These are phyloP conservation scores for Pyrenophora graminea DNA, from an alignment of 2,329 filamentous ascomycete species.

Conservation along the genomic window DNA sequence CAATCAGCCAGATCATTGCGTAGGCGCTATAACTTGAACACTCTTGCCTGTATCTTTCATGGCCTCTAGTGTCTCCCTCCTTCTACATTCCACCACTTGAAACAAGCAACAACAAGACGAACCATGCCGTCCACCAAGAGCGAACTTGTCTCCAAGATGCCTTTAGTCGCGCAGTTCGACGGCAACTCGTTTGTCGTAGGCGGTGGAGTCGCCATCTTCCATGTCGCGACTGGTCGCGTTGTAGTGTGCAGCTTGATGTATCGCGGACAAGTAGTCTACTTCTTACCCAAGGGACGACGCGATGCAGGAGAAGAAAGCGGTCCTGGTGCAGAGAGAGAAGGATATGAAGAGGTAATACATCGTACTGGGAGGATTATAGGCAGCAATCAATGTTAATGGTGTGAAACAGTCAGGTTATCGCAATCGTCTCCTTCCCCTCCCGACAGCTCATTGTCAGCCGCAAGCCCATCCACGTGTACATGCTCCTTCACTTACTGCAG, in stretches of 20 bases:
- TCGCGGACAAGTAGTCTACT: slow-evolving; percentile 46
- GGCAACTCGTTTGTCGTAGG: slow-evolving; percentile 37
- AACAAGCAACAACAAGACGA: slow-evolving; percentile 6
- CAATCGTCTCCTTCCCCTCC: slow-evolving; percentile 54
- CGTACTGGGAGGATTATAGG: not conserved
- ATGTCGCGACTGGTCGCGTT: slow-evolving; percentile 51
- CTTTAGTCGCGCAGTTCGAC: slow-evolving; percentile 33
- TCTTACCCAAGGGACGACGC: slow-evolving; percentile 55
- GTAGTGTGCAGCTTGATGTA: slow-evolving; percentile 54
- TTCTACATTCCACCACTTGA: not conserved
- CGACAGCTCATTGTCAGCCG: slow-evolving; percentile 51
- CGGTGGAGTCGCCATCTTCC: slow-evolving; percentile 56
- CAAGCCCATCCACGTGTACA: slow-evolving; percentile 39
- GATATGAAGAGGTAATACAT: slow-evolving; percentile 52
- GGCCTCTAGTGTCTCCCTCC: not conserved
- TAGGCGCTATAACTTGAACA: not conserved
- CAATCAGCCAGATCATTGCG: no score
- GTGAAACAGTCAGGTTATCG: slow-evolving; percentile 48
- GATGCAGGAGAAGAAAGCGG: slow-evolving; percentile 53
- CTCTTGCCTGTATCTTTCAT: not conserved
- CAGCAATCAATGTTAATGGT: not conserved
- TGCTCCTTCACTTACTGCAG: slow-evolving; percentile 40
- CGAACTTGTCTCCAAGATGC: slow-evolving; percentile 12
- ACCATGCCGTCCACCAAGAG: slow-evolving; percentile 4
- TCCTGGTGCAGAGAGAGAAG: slow-evolving; percentile 53